Conservation (phyloP, 2,329 filamentous ascomycete species). For the Teratosphaeria gauchensis region DNA sequence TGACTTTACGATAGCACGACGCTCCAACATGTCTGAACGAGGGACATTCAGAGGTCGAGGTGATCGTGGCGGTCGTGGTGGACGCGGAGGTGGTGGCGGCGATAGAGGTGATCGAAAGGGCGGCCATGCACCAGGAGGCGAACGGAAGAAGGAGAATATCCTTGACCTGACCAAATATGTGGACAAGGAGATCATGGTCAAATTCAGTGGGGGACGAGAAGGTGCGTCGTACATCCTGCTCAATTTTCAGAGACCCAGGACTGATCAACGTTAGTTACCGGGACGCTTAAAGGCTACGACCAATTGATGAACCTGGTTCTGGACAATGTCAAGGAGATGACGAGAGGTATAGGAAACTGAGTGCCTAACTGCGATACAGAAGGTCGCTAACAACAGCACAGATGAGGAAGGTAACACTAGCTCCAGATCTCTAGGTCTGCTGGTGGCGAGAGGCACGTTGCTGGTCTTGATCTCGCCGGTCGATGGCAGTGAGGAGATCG, state of each 20-base stretch:
- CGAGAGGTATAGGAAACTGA: conserved; percentile 61
- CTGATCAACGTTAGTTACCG: conserved; percentile 52
- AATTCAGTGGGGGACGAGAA: conserved; percentile 91
- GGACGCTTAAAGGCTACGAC: conserved; percentile 88
- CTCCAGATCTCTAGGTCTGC: conserved; percentile 69
- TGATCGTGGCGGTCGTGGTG: conserved; percentile 31
- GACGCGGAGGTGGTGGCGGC: conserved; percentile 24
- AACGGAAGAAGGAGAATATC: conserved; percentile 89
- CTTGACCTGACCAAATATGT: conserved; percentile 91
- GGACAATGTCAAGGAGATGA: conserved; percentile 83
- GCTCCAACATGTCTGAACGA: conserved; percentile 43
- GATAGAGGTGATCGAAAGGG: conserved; percentile 23
- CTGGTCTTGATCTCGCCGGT: conserved; percentile 87
- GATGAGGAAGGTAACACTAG: conserved; percentile 89
- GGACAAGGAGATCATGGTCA: conserved; percentile 91
- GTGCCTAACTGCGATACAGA: background rate
- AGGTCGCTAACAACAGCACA: conserved; percentile 29
- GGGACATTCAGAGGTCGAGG: conserved; percentile 42
- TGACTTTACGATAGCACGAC: background rate
- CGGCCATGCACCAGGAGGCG: conserved; percentile 13
- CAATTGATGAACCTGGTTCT: conserved; percentile 96
- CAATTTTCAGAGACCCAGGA: background rate
- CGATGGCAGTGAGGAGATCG: conserved; percentile 90
- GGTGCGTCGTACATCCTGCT: conserved; percentile 41
- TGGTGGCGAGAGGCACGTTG: conserved; percentile 84